Percentiles rank a stretch among this genome's conserved stretches.
Evolutionary conservation across 352 stramenopile genomes (phyloP).

Genomic region (Pythium diclinum): DNA sequence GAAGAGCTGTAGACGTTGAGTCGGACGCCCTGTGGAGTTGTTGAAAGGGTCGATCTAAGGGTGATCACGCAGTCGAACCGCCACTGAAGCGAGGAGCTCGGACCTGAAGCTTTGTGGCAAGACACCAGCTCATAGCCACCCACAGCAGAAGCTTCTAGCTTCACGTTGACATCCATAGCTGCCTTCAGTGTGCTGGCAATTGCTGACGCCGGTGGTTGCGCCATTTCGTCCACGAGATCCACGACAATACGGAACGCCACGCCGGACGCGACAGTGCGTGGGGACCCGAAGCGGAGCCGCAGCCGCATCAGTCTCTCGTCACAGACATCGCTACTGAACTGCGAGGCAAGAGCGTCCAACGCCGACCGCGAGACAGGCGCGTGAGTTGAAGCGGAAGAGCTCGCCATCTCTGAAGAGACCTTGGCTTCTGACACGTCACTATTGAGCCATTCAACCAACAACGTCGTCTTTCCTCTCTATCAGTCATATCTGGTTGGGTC

Average conservation of each 20-base stretch:
- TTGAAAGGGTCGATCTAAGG: neutral
- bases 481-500: neutral
- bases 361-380: neutral
- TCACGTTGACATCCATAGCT: neutral
- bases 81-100: slow-evolving; percentile 4
- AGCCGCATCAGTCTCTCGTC: slow-evolving; percentile 35
- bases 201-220: slow-evolving; percentile 23
- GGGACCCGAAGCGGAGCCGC: slow-evolving; percentile 45
- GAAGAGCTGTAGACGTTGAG: neutral
- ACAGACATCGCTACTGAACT: slow-evolving; percentile 1
- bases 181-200: neutral
- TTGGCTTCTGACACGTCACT: neutral
- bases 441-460: neutral
- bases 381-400: neutral
- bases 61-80: slow-evolving; percentile 14
- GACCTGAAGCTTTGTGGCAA: neutral
- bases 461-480: neutral
- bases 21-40: neutral
- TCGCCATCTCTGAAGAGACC: no score
- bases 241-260: slow-evolving; percentile 36
- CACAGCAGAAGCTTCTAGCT: neutral
- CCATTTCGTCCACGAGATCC: slow-evolving; percentile 62
- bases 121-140: neutral
- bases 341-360: slow-evolving; percentile 5
- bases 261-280: slow-evolving; percentile 20